A percentile compares a stretch with the other conserved stretches of the same genome.
These are phyloP conservation scores for Selenicereus undatus DNA, from an alignment of 148 eudicot genomes.

Conservation along the genomic window DNA sequence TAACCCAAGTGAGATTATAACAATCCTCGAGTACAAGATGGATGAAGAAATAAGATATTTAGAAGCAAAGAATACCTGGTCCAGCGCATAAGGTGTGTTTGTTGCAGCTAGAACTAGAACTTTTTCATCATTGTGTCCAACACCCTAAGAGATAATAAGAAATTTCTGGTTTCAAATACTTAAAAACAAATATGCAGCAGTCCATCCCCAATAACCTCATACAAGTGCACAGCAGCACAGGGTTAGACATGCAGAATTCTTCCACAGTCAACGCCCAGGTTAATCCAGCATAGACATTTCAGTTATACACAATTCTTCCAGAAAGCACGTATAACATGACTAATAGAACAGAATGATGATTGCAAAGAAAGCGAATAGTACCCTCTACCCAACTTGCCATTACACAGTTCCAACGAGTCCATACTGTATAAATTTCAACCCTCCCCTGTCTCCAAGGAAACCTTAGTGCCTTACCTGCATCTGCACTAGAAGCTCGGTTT, in stretches of 20 bases:
- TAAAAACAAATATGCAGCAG: conserved; percentile 3
- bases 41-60: background rate
- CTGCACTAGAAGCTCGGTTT: conserved; percentile 97
- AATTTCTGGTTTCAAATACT: background rate
- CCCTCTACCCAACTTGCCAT: background rate
- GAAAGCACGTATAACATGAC: background rate
- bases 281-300: background rate
- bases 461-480: conserved; percentile 65
- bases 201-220: background rate
- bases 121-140: conserved; percentile 92
- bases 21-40: background rate
- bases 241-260: background rate
- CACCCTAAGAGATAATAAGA: conserved; percentile 55
- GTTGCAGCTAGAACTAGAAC: conserved; percentile 97
- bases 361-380: background rate
- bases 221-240: background rate
- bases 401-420: too few relatives aligned
- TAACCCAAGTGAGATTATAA: conserved; percentile 16
- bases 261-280: background rate
- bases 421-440: background rate
- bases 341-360: background rate
- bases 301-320: background rate
- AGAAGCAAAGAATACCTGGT: conserved; percentile 51
- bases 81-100: conserved; percentile 93
- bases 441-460: background rate